Percentiles rank a stretch among this genome's conserved stretches.
phyloP scores from a whole-genome alignment of 768 basidiomycete genomes.

The Postia placenta region DNA sequence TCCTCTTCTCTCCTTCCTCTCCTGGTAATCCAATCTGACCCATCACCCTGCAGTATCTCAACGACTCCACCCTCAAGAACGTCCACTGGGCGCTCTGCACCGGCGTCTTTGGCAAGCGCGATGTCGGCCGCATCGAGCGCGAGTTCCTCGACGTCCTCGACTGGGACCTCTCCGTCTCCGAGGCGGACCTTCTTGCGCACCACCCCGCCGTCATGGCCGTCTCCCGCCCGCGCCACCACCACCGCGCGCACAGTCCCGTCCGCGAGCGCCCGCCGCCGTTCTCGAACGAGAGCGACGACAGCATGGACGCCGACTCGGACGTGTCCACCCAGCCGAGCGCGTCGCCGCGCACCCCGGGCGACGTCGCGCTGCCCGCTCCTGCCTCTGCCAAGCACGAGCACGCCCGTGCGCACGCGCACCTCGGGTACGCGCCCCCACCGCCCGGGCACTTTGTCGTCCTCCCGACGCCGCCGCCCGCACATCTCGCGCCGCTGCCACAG shows the following conservation, averaged over 20 bases:
- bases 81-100: conserved; percentile 87
- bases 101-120: conserved; percentile 75
- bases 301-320: conserved; percentile 19
- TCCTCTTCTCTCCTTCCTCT: conserved; percentile 15
- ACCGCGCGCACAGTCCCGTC: conserved; percentile 9
- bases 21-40: not conserved
- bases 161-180: conserved; percentile 62
- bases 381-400: not conserved
- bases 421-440: conserved; percentile 10
- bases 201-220: conserved; percentile 30
- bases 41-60: conserved; percentile 51
- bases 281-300: conserved; percentile 14
- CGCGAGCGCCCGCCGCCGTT: conserved; percentile 10
- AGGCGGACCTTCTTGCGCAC: conserved; percentile 53
- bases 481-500: not conserved
- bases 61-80: conserved; percentile 89
- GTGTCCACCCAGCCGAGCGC: conserved; percentile 14
- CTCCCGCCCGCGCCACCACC: conserved; percentile 21
- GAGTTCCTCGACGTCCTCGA: conserved; percentile 78
- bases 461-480: conserved; percentile 10
- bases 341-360: conserved; percentile 18
- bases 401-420: not conserved
- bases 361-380: conserved; percentile 9
- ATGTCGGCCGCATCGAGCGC: conserved; percentile 75
- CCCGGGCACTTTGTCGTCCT: conserved; percentile 13